Evolutionary conservation across 495 filamentous ascomycete species (phyloP).

Genomic region (Physcia stellaris): DNA sequence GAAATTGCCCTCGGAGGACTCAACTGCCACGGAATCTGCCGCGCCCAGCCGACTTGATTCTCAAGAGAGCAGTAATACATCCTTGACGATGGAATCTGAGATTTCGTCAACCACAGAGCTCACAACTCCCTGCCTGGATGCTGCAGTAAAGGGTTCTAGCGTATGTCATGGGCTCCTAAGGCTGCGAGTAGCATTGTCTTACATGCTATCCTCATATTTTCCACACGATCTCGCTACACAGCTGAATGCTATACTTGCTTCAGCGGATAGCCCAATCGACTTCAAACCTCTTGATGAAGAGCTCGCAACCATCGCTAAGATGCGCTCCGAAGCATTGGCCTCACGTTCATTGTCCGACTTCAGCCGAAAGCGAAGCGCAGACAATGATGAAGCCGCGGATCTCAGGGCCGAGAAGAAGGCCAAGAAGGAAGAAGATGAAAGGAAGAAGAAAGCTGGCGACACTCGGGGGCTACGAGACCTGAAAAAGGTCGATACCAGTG

Average conservation of each 20-base stretch:
- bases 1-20: constrained; percentile 12
- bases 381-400: constrained; percentile 47
- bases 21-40: constrained; percentile 21
- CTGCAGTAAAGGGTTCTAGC: constrained; percentile 21
- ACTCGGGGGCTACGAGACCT: constrained; percentile 63
- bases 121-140: constrained; percentile 17
- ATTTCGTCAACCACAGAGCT: constrained; percentile 21
- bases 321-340: constrained; percentile 55
- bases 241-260: constrained; percentile 35
- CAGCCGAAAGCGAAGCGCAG: constrained; percentile 51
- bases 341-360: constrained; percentile 57
- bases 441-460: constrained; percentile 54
- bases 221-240: constrained; percentile 32
- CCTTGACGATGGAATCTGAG: constrained; percentile 21
- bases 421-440: constrained; percentile 63
- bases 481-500: constrained; percentile 74
- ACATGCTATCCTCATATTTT: constrained; percentile 62
- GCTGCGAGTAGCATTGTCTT: constrained; percentile 60
- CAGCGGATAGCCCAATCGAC: constrained; percentile 37
- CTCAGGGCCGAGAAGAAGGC: constrained; percentile 44
- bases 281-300: constrained; percentile 58
- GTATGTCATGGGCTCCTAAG: constrained; percentile 50
- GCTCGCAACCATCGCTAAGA: constrained; percentile 44
- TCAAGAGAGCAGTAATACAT: constrained; percentile 26
- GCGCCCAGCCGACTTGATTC: constrained; percentile 21